Conservation (phyloP, 768 basidiomycete species). For the Trametes punicea region DNA sequence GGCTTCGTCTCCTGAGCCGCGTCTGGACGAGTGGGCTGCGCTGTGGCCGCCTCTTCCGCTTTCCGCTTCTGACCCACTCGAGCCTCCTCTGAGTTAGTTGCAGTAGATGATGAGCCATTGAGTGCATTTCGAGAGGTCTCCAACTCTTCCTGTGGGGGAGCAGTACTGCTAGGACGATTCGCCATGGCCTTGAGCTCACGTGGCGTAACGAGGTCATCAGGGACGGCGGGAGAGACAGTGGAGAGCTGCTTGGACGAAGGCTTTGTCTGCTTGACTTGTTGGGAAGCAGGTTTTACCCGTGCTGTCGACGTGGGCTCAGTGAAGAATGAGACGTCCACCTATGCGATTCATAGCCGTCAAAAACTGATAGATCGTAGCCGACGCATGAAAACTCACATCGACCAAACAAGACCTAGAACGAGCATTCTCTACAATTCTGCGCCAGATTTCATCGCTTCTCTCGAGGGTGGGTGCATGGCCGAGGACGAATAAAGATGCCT, state of each 20-base stretch:
- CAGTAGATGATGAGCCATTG: not conserved
- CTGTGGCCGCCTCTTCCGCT: slow-evolving; percentile 15
- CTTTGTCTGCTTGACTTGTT: slow-evolving; percentile 8
- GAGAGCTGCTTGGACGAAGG: slow-evolving; percentile 6
- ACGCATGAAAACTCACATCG: slow-evolving; percentile 46
- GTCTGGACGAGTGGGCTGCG: not conserved
- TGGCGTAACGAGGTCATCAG: slow-evolving; percentile 16
- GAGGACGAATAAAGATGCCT: slow-evolving; percentile 89
- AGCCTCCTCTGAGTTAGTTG: not conserved
- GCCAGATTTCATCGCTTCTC: slow-evolving; percentile 80
- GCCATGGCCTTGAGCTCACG: slow-evolving; percentile 17
- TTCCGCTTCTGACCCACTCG: slow-evolving; percentile 16
- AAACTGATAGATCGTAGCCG: not conserved
- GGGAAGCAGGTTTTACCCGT: not conserved
- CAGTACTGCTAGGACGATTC: slow-evolving; percentile 1
- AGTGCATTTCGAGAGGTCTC: not conserved
- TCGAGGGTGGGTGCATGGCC: slow-evolving; percentile 89
- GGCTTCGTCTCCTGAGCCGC: slow-evolving; percentile 8
- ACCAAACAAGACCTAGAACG: slow-evolving; percentile 57
- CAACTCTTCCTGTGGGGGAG: not conserved
- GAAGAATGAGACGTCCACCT: slow-evolving; percentile 17
- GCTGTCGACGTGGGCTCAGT: slow-evolving; percentile 10
- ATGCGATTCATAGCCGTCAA: not conserved
- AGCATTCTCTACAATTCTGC: slow-evolving; percentile 73
- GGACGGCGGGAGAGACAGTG: not conserved